Evolutionary conservation across 176 grass and related monocot species (phyloP).

Genomic region (Avena sativa): DNA sequence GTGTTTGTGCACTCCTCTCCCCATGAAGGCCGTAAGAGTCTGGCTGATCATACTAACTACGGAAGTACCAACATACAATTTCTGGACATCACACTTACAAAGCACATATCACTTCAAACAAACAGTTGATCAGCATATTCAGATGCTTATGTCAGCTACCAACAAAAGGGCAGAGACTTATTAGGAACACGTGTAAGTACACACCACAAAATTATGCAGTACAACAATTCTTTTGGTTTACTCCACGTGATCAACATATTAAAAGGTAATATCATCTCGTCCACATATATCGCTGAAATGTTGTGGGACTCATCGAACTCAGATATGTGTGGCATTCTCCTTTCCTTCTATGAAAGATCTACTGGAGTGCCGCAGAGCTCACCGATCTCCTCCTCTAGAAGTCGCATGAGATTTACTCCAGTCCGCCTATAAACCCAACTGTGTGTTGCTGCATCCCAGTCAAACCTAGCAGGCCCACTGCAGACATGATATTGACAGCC

Average conservation of each 20-base stretch:
- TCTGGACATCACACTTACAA: neutral
- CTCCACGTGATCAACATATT: neutral
- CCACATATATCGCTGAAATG: neutral
- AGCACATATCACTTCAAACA: neutral
- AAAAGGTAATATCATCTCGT: neutral
- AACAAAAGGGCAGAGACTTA: neutral
- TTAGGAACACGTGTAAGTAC: neutral
- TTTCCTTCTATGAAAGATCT: constrained; percentile 55
- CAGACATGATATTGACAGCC: constrained; percentile 16
- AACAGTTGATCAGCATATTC: neutral
- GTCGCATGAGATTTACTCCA: constrained; percentile 61
- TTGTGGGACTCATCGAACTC: neutral
- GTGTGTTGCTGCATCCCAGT: constrained; percentile 65
- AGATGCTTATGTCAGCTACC: neutral
- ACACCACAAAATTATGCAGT: too few species aligned
- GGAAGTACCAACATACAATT: neutral
- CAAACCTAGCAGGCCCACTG: constrained; percentile 68
- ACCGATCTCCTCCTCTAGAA: constrained; percentile 70
- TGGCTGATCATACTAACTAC: neutral
- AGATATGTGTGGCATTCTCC: neutral
- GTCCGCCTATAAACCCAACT: constrained; percentile 81
- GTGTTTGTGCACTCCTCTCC: neutral
- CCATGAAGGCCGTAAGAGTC: neutral
- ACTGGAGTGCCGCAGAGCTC: constrained; percentile 62
- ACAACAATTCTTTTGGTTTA: neutral